These are phyloP conservation scores for Botryobasidium botryosum DNA, from an alignment of 768 basidiomycete genomes.

Conservation along the genomic window DNA sequence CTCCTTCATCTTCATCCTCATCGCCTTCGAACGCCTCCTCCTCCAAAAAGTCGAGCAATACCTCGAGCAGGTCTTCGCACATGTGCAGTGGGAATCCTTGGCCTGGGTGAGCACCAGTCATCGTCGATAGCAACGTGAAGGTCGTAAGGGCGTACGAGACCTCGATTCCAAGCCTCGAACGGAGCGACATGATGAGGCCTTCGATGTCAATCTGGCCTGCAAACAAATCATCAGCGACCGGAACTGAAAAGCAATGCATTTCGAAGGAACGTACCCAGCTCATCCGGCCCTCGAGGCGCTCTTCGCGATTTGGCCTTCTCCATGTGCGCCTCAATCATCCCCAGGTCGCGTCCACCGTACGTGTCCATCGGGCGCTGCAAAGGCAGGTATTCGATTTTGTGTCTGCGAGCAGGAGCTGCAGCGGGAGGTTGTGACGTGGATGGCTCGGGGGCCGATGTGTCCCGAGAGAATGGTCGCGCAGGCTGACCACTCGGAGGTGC, in stretches of 20 bases:
- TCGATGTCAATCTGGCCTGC: slow-evolving; percentile 47
- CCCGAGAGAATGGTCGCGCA: neutral
- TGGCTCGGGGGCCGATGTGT: slow-evolving; percentile 4
- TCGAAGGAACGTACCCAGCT: slow-evolving; percentile 53
- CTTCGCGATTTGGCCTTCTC: slow-evolving; percentile 31
- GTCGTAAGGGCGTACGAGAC: slow-evolving; percentile 82
- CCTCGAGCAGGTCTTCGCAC: slow-evolving; percentile 68
- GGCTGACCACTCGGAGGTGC: no score
- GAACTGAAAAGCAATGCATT: neutral
- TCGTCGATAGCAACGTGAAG: slow-evolving; percentile 61
- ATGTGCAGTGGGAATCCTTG: slow-evolving; percentile 57
- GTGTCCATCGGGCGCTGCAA: slow-evolving; percentile 58
- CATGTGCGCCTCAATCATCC: slow-evolving; percentile 45
- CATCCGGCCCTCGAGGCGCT: slow-evolving; percentile 52
- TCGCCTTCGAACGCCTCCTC: slow-evolving; percentile 56
- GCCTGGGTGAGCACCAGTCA: slow-evolving; percentile 33
- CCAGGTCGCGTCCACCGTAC: slow-evolving; percentile 67
- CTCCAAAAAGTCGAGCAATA: slow-evolving; percentile 72
- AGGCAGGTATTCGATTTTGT: slow-evolving; percentile 81
- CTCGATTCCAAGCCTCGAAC: slow-evolving; percentile 69
- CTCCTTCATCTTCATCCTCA: slow-evolving; percentile 15
- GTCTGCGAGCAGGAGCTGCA: slow-evolving; percentile 33
- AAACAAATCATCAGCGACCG: neutral
- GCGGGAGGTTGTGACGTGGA: slow-evolving; percentile 25
- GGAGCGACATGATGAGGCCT: slow-evolving; percentile 80